Base-by-base conservation (phyloP, 1,284 basidiomycete genomes). In the Afroboletus lepidellus region DNA sequence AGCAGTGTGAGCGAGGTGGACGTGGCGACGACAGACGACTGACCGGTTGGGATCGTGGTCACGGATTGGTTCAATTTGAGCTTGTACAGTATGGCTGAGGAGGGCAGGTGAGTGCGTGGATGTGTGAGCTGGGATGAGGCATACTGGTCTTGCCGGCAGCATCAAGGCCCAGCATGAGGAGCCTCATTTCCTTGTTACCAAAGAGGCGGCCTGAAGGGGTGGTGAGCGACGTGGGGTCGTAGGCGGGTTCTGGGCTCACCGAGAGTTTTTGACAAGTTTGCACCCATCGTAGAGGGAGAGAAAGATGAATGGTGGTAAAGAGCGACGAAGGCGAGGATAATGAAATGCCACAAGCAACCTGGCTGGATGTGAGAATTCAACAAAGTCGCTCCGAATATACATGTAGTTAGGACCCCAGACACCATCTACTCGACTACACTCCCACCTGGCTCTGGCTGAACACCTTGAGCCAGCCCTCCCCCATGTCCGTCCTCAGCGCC, bases 111-210 rank as follows among this genome's bases (percentile, higher is more conserved):
- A 67, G 52, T 2, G 27, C 18, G 38, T 20, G 56, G 0, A 27
- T 21, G 44, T 2, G 27, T 4, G 44, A 37, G 27, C 9, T 46
- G 20, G 21, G 5, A 24, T 25, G 18, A 1, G 38, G 75, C 80
- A 77, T 75, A 84, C 96, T 98, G 18, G 94, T 98, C 78, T 98
- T 98, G 69, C 94, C 94, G 50, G 94, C 94, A 49, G 94, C 94
- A 71, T 98, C 94, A 59, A 98, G 81, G 53, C 94, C 94, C 64
- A 98, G 77, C 94, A 90, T 90, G 67, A 90, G 72, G 70, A 90
- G 69, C 65, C 96, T 87, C 95, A 99, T 98, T 80, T 99, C 97
- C 83, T 95, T 98, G 84, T 97, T 99, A 71, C 96, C 95, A 72
- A 99, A 98, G 69, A 99, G 83, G 77, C 90, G 92, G 72, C 84